These are phyloP conservation scores for Eucalyptus tenuipes DNA, from an alignment of 345 rosid genomes.

Conservation along the genomic window DNA sequence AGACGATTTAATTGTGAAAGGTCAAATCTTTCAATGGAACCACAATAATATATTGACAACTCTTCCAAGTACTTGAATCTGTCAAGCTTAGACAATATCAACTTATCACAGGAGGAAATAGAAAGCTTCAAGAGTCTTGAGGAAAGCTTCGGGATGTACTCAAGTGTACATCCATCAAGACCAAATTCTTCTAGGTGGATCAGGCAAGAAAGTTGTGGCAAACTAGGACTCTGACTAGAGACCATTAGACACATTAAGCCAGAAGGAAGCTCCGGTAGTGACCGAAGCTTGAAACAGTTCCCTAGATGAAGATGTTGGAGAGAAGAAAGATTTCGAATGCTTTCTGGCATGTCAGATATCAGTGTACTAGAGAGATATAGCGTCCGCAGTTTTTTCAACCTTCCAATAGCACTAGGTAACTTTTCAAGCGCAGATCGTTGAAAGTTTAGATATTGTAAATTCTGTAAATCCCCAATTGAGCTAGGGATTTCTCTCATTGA, in stretches of 20 bases:
- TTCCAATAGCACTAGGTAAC: not conserved
- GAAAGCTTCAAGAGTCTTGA: no score
- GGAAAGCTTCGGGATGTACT: no score
- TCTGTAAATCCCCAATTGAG: not conserved
- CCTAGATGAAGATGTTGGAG: no score
- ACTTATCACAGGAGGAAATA: no score
- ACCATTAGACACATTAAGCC: no score
- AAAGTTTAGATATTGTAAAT: not conserved
- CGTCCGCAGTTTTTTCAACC: not conserved
- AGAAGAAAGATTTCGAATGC: no score
- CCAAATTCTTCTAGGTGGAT: no score
- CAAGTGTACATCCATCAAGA: no score
- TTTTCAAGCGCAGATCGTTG: rapidly evolving
- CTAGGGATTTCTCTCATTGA: not conserved
- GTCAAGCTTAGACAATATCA: not conserved
- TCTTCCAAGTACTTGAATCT: not conserved
- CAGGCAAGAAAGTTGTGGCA: no score
- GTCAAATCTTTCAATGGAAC: not conserved
- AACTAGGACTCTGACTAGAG: no score
- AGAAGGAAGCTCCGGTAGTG: no score
- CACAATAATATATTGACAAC: rapidly evolving
- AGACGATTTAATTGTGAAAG: not conserved
- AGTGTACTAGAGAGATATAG: rapidly evolving
- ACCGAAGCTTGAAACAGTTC: no score
- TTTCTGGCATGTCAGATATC: not conserved